A percentile compares a stretch with the other conserved stretches of the same genome.
Evolutionary conservation across 345 rosid species (phyloP).

Genomic region (Chamaenerion angustifolium): DNA sequence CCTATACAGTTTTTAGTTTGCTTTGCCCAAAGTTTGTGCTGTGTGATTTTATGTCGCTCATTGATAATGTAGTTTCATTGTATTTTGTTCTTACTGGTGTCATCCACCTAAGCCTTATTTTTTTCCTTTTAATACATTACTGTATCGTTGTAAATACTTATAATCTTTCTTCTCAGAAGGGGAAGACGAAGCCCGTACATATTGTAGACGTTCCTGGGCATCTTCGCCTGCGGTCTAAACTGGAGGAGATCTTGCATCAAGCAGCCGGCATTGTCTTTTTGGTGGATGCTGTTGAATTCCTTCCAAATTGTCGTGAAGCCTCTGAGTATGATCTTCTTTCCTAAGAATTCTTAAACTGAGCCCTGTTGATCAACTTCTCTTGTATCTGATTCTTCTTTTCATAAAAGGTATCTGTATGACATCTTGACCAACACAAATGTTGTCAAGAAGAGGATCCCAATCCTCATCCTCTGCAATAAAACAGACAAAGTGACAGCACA

Average conservation of each 20-base stretch:
- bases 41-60: not conserved
- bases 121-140: not conserved
- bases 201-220: constrained; percentile 95
- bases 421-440: constrained; percentile 69
- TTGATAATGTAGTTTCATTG: not conserved
- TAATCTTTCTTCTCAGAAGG: constrained; percentile 23
- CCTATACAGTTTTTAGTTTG: not conserved
- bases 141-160: not conserved
- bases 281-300: constrained; percentile 83
- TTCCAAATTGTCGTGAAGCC: constrained; percentile 57
- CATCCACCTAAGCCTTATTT: not conserved
- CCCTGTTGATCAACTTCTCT: not conserved
- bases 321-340: constrained; percentile 41
- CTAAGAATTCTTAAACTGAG: not conserved
- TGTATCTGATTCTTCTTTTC: constrained; percentile 1
- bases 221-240: constrained; percentile 69
- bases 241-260: constrained; percentile 67
- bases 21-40: not conserved
- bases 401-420: constrained; percentile 68
- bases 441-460: constrained; percentile 61
- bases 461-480: constrained; percentile 82
- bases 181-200: constrained; percentile 65
- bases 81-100: too few species aligned
- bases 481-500: constrained; percentile 92
- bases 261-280: constrained; percentile 83